These are phyloP conservation scores for Candida koratica DNA, from an alignment of 805 yeast genomes.

Conservation along the genomic window DNA sequence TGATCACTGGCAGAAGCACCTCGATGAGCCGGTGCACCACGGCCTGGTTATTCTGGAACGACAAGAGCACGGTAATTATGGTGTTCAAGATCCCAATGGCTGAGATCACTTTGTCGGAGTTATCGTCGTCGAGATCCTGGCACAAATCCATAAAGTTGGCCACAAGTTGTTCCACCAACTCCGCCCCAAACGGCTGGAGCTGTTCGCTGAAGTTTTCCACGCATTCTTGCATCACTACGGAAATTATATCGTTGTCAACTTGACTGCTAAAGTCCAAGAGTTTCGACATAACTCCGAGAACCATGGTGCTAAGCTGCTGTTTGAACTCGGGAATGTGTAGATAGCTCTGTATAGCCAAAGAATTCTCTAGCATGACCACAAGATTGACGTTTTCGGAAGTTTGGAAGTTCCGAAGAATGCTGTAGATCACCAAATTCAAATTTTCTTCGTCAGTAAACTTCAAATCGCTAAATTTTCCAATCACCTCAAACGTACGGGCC, in stretches of 20 bases:
- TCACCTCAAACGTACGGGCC: slow-evolving; percentile 68
- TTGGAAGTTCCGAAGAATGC: slow-evolving; percentile 30
- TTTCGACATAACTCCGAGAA: slow-evolving; percentile 79
- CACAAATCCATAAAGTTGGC: slow-evolving; percentile 56
- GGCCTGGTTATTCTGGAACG: slow-evolving; percentile 76
- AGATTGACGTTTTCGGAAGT: slow-evolving; percentile 29
- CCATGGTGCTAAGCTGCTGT: slow-evolving; percentile 61
- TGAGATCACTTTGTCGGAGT: slow-evolving; percentile 72
- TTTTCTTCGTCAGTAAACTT: slow-evolving; percentile 38
- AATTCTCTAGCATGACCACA: slow-evolving; percentile 81
- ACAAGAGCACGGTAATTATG: slow-evolving; percentile 71
- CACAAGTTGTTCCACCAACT: slow-evolving; percentile 52
- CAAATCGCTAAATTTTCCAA: slow-evolving; percentile 62
- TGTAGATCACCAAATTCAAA: slow-evolving; percentile 27
- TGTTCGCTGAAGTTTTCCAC: slow-evolving; percentile 86
- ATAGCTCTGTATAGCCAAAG: slow-evolving; percentile 80
- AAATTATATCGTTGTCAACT: slow-evolving; percentile 81
- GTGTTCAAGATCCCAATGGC: slow-evolving; percentile 80
- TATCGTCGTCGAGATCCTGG: slow-evolving; percentile 35
- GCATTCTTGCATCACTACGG: slow-evolving; percentile 92
- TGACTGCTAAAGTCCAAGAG: slow-evolving; percentile 70
- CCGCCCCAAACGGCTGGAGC: slow-evolving; percentile 75
- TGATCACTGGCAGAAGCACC: slow-evolving; percentile 64
- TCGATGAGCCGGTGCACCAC: slow-evolving; percentile 62
- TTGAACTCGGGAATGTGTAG: slow-evolving; percentile 61